A percentile compares a stretch with the other conserved stretches of the same genome.
These are phyloP conservation scores for Plasmodium adleri DNA, from an alignment of 169 alveolate species.

Conservation along the genomic window DNA sequence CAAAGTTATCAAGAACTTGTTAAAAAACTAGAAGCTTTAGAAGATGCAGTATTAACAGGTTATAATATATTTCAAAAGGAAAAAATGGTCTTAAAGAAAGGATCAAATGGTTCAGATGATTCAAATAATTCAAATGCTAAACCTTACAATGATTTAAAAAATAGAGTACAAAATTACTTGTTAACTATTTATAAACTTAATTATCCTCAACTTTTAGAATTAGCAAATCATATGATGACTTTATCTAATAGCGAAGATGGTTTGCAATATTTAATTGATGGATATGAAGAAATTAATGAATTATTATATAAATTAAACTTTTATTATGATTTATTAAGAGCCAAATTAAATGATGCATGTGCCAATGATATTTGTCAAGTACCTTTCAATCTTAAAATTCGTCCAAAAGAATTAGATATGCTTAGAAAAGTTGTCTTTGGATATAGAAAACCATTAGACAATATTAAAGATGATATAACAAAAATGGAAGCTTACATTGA, in stretches of 20 bases:
- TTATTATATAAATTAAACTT: constrained; percentile 40
- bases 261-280: constrained; percentile 39
- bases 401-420: constrained; percentile 24
- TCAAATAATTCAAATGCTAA: neutral
- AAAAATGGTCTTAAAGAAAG: neutral
- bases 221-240: neutral
- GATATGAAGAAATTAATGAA: constrained; percentile 54
- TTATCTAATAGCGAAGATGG: neutral
- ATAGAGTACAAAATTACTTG: neutral
- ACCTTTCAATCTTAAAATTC: constrained; percentile 51
- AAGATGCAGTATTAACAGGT: constrained; percentile 18
- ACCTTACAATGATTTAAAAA: neutral
- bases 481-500: constrained; percentile 25
- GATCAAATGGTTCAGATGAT: neutral
- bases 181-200: neutral
- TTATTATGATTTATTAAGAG: constrained; percentile 56
- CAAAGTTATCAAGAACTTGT: constrained; percentile 26
- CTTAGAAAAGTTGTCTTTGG: constrained; percentile 43
- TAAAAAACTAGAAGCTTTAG: constrained; percentile 21
- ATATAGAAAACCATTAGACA: constrained; percentile 54
- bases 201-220: constrained; percentile 6
- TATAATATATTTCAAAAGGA: constrained; percentile 40
- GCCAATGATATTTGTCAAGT: constrained; percentile 17
- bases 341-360: constrained; percentile 36
- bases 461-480: constrained; percentile 29